Conservation (phyloP, 305 asterid species). For the Fraxinus sp. region DNA sequence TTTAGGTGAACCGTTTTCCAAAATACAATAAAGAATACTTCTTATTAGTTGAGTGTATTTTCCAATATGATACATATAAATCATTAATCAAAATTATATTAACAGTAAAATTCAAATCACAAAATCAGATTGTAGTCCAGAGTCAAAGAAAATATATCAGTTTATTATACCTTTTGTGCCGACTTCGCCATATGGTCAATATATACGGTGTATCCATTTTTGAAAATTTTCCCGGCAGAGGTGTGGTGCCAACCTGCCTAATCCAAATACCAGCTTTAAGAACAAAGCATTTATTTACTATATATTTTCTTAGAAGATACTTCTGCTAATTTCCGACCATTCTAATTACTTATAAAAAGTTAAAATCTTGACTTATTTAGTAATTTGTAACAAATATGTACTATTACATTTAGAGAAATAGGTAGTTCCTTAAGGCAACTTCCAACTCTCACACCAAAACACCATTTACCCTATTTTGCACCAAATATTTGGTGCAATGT, state of each 20-base stretch:
- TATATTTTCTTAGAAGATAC: neutral
- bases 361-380: neutral
- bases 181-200: neutral
- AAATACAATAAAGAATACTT: neutral
- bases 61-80: too few species aligned
- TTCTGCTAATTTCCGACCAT: neutral
- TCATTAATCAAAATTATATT: neutral
- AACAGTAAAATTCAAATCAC: neutral
- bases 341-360: neutral
- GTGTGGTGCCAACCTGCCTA: constrained; percentile 22
- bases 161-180: neutral
- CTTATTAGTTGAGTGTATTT: neutral
- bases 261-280: constrained; percentile 4
- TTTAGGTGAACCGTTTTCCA: neutral
- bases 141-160: neutral
- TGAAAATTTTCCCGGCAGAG: neutral
- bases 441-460: neutral
- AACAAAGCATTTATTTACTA: neutral
- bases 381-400: neutral
- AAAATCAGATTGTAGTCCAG: constrained; percentile 4
- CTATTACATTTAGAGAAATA: too few species aligned
- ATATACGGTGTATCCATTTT: neutral
- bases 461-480: neutral
- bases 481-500: neutral
- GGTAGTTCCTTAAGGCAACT: neutral